Conservation (phyloP, 257 asterid species). For the Solanum clarkiae region DNA sequence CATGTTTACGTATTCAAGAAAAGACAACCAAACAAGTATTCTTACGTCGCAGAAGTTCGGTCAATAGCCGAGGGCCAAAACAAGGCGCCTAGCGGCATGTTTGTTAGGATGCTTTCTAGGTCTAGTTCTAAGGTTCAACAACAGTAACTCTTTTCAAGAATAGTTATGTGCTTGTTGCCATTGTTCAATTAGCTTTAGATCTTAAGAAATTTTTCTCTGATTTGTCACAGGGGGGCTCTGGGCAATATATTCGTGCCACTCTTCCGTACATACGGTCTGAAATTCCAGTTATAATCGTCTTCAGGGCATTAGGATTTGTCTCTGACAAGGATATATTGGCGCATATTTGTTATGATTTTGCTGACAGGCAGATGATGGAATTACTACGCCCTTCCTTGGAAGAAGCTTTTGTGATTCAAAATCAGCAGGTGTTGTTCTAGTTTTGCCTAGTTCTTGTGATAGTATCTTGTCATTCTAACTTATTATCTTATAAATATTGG, state of each 20-base stretch:
- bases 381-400: constrained; percentile 90
- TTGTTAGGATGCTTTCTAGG: constrained; percentile 95
- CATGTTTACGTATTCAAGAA: constrained; percentile 93
- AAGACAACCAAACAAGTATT: constrained; percentile 99
- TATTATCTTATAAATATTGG: neutral
- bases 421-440: constrained; percentile 54
- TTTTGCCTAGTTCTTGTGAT: neutral
- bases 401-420: constrained; percentile 98
- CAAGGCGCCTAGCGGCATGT: constrained; percentile 95
- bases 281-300: constrained; percentile 87
- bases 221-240: constrained; percentile 74
- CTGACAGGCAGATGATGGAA: constrained; percentile 95
- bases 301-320: constrained; percentile 88
- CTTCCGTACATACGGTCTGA: constrained; percentile 89
- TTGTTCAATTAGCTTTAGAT: neutral
- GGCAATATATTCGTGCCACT: constrained; percentile 91
- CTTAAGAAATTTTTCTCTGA: neutral
- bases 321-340: constrained; percentile 95
- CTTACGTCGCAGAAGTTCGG: constrained; percentile 85
- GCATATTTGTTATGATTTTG: constrained; percentile 85
- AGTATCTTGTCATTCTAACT: neutral
- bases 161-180: neutral
- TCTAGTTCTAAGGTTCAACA: constrained; percentile 89
- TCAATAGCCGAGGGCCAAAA: constrained; percentile 95
- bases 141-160: neutral